These are phyloP conservation scores for Clonostachys sp. DNA, from an alignment of 2,329 filamentous ascomycete genomes.

Conservation along the genomic window DNA sequence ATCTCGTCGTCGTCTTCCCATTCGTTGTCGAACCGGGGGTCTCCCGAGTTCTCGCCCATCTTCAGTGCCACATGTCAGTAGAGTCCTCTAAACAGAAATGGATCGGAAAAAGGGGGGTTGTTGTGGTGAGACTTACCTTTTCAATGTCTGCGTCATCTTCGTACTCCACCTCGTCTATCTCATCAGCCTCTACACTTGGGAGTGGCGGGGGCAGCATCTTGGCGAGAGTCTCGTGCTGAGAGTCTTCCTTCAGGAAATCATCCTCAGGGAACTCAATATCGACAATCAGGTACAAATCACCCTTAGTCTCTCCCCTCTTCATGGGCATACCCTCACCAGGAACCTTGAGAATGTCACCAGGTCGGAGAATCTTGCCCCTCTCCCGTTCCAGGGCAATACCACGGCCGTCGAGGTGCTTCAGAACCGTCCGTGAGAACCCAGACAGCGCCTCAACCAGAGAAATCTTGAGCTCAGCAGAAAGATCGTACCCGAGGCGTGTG, in stretches of 20 bases:
- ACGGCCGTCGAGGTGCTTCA: constrained; percentile 90
- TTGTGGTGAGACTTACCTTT: constrained; percentile 43
- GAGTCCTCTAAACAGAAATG: constrained; percentile 4
- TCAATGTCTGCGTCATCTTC: constrained; percentile 81
- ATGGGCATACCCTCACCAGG: constrained; percentile 90
- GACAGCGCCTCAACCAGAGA: constrained; percentile 79
- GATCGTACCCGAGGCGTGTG: constrained; percentile 75
- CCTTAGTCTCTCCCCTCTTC: constrained; percentile 78
- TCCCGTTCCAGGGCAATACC: constrained; percentile 80
- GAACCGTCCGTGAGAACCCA: constrained; percentile 84
- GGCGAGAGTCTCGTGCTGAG: constrained; percentile 63
- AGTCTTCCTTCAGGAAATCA: constrained; percentile 74
- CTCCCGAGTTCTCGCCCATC: constrained; percentile 70
- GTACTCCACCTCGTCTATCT: constrained; percentile 83
- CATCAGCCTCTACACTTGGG: constrained; percentile 61
- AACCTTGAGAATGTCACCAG: constrained; percentile 82
- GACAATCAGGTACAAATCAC: constrained; percentile 83
- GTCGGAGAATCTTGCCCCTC: constrained; percentile 76
- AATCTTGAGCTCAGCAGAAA: constrained; percentile 77
- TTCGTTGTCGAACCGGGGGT: constrained; percentile 58
- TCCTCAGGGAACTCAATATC: constrained; percentile 86
- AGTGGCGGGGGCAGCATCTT: constrained; percentile 68
- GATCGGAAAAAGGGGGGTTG: not conserved
- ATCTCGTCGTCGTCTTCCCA: constrained; percentile 73
- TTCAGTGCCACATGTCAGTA: constrained; percentile 23